phyloP scores from a whole-genome alignment of 441 rosid genomes.

The Monsonia emarginata region DNA sequence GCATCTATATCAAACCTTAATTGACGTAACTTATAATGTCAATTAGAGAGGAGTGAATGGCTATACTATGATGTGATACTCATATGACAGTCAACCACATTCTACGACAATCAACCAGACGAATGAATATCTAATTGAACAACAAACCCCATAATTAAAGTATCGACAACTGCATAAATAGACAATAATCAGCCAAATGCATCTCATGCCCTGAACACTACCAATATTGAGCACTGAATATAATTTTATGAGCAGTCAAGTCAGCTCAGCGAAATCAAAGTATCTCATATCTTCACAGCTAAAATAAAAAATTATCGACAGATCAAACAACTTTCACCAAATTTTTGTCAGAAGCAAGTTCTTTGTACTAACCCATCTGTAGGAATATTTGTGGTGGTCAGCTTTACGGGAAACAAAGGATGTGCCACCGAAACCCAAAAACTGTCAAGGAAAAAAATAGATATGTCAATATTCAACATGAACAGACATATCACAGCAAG shows the following conservation, averaged over 20 bases:
- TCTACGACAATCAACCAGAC: neutral
- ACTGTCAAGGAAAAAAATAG: conserved; percentile 31
- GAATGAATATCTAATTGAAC: neutral
- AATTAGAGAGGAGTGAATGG: neutral
- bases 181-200: neutral
- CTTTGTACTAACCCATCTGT: conserved; percentile 63
- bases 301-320: neutral
- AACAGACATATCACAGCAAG: neutral
- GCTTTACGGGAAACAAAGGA: conserved; percentile 64
- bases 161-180: neutral
- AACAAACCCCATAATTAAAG: neutral
- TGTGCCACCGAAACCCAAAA: conserved; percentile 60
- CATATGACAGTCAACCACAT: neutral
- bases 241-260: neutral
- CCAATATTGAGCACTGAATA: too few species aligned
- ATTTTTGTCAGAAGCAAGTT: neutral
- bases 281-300: neutral
- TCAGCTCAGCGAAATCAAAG: neutral
- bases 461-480: conserved; percentile 4
- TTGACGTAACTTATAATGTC: neutral
- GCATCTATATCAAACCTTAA: neutral
- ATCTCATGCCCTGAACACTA: neutral
- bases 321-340: neutral
- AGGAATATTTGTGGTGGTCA: conserved; percentile 43
- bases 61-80: neutral